Evolutionary conservation across 2,329 filamentous ascomycete species (phyloP).

Genomic region (Colletotrichum simmondsii): DNA sequence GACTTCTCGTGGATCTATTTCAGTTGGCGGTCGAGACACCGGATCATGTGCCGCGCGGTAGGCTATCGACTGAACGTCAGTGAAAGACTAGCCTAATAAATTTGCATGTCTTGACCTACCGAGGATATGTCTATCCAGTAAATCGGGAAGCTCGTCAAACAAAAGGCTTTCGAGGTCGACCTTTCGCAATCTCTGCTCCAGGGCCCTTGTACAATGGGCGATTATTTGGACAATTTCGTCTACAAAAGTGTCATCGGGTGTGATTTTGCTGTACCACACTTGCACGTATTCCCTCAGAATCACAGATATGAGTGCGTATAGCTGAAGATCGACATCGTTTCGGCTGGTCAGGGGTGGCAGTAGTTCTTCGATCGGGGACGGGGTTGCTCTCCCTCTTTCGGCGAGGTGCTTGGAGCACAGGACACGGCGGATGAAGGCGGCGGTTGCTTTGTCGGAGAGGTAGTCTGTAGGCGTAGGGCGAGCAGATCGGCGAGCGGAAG

Average conservation of each 20-base stretch:
- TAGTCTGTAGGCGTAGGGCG: constrained; percentile 57
- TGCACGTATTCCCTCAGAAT: constrained; percentile 91
- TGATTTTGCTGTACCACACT: constrained; percentile 93
- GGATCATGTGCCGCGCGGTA: constrained; percentile 76
- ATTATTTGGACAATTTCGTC: constrained; percentile 90
- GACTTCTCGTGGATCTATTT: constrained; percentile 71
- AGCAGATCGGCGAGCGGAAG: constrained; percentile 41
- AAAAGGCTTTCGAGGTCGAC: constrained; percentile 86
- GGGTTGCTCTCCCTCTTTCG: constrained; percentile 64
- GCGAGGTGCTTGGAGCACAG: constrained; percentile 79
- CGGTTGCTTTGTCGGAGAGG: constrained; percentile 82
- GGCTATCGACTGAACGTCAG: constrained; percentile 51
- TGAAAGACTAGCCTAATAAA: not conserved
- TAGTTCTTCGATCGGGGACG: constrained; percentile 79
- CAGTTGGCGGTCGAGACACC: constrained; percentile 67
- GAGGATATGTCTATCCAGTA: constrained; percentile 82
- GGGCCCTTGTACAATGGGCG: constrained; percentile 86
- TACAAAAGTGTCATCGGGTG: constrained; percentile 87
- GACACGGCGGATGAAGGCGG: constrained; percentile 82
- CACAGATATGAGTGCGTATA: constrained; percentile 92
- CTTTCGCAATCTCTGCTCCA: constrained; percentile 87
- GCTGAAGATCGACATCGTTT: constrained; percentile 90
- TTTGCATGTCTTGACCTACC: constrained; percentile 61
- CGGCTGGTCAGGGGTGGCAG: constrained; percentile 93
- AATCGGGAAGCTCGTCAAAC: constrained; percentile 86